phyloP scores from a whole-genome alignment of 305 asterid genomes.

The Caryopteris hybrid region DNA sequence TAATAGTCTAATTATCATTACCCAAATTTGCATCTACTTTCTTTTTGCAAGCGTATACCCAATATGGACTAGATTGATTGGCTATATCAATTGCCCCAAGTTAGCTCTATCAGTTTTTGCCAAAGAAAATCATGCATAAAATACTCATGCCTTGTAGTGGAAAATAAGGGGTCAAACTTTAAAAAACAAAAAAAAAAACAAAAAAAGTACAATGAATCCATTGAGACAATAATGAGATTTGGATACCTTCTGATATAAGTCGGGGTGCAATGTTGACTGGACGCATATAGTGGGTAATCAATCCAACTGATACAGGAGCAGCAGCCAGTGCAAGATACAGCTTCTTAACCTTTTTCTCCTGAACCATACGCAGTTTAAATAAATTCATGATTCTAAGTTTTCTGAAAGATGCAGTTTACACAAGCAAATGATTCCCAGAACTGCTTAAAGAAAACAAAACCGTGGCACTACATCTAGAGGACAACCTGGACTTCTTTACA shows the following conservation, averaged over 20 bases:
- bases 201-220: not conserved
- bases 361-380: slow-evolving; percentile 15
- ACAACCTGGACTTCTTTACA: not conserved
- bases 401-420: not conserved
- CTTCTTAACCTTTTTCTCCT: slow-evolving; percentile 87
- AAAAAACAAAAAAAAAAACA: too few relatives aligned
- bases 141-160: not conserved
- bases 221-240: not conserved
- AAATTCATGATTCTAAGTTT: not conserved
- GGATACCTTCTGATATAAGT: slow-evolving; percentile 66
- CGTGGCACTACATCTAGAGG: not conserved
- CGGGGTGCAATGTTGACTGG: slow-evolving; percentile 84
- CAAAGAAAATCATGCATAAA: not conserved
- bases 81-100: too few relatives aligned
- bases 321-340: slow-evolving; percentile 88
- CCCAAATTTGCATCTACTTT: too few relatives aligned
- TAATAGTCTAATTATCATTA: too few relatives aligned
- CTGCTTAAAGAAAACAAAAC: not conserved
- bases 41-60: too few relatives aligned
- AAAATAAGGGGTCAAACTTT: not conserved
- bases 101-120: too few relatives aligned
- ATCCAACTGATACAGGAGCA: slow-evolving; percentile 73
- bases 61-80: too few relatives aligned
- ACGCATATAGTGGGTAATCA: slow-evolving; percentile 87
- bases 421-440: not conserved